Conservation (phyloP, 2,329 filamentous ascomycete species). For the Trichoderma sp. region DNA sequence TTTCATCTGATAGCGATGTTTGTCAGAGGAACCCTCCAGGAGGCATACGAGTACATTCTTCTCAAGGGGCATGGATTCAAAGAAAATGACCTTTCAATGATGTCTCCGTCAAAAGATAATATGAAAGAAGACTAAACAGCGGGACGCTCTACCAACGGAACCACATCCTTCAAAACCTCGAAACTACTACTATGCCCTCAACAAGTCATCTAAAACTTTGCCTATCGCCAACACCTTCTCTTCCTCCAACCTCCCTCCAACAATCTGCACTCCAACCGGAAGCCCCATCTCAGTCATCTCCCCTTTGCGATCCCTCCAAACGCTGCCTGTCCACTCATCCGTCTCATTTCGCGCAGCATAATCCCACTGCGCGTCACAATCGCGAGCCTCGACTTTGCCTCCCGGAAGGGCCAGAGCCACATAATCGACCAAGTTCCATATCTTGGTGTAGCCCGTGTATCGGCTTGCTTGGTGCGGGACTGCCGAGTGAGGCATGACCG, state of each 20-base stretch:
- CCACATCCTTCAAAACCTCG: too few relatives aligned
- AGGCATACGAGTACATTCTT: neutral
- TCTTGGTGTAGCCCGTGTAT: neutral
- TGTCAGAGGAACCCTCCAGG: neutral
- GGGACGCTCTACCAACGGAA: too few relatives aligned
- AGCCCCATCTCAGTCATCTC: conserved; percentile 25
- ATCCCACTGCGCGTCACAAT: neutral
- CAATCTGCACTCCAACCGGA: conserved; percentile 53
- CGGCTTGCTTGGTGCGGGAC: neutral
- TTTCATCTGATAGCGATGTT: neutral
- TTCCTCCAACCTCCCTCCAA: conserved; percentile 51
- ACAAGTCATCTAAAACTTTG: neutral
- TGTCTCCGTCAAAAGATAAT: neutral
- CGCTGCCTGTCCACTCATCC: neutral
- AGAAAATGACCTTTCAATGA: neutral
- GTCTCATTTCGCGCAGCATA: neutral
- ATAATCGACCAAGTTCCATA: neutral
- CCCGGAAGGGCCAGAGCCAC: neutral
- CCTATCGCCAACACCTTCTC: conserved; percentile 45
- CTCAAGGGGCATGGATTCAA: neutral
- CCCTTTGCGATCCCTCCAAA: conserved; percentile 36
- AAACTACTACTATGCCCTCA: neutral
- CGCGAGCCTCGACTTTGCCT: neutral
- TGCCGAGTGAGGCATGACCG: neutral
- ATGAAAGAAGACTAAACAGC: neutral